Conservation (phyloP, 805 yeast species). For the Metschnikowia corniflorae region DNA sequence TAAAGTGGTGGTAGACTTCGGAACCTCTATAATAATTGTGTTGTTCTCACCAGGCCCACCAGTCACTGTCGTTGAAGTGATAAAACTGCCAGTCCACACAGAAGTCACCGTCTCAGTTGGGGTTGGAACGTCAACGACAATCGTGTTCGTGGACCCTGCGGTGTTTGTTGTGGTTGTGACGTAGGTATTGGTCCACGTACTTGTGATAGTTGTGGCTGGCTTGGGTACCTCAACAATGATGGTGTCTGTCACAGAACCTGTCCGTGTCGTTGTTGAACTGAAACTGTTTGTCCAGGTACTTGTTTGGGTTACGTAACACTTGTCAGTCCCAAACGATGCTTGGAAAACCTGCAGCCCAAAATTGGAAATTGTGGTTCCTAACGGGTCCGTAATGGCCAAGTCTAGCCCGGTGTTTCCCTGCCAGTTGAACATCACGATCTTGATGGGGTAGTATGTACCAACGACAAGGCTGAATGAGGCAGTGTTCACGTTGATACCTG, state of each 20-base stretch:
- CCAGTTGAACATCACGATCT: conserved; percentile 17
- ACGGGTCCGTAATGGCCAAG: conserved; percentile 4
- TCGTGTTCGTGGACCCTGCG: conserved; percentile 19
- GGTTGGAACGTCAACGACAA: conserved; percentile 13
- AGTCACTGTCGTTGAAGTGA: conserved; percentile 4
- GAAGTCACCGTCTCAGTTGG: conserved; percentile 6
- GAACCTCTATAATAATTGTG: conserved; percentile 15
- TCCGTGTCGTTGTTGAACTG: conserved; percentile 9
- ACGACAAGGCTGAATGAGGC: conserved; percentile 5
- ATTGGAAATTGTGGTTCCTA: conserved; percentile 1
- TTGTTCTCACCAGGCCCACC: conserved; percentile 10
- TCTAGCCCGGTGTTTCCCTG: conserved; percentile 7
- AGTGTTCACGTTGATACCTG: background rate
- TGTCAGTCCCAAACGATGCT: conserved; percentile 1
- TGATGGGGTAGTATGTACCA: conserved; percentile 12
- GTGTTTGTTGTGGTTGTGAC: conserved; percentile 1
- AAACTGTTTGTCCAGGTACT: conserved; percentile 5
- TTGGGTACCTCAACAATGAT: conserved; percentile 10
- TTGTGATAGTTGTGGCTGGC: conserved; percentile 1
- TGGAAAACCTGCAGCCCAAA: conserved; percentile 8
- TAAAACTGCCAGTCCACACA: conserved; percentile 8
- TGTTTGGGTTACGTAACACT: conserved; percentile 8
- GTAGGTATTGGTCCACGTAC: conserved; percentile 8
- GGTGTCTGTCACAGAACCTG: conserved; percentile 6
- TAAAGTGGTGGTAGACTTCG: conserved; percentile 7